These are phyloP conservation scores for Eutrema heterophyllum DNA, from an alignment of 345 rosid genomes.

Conservation along the genomic window DNA sequence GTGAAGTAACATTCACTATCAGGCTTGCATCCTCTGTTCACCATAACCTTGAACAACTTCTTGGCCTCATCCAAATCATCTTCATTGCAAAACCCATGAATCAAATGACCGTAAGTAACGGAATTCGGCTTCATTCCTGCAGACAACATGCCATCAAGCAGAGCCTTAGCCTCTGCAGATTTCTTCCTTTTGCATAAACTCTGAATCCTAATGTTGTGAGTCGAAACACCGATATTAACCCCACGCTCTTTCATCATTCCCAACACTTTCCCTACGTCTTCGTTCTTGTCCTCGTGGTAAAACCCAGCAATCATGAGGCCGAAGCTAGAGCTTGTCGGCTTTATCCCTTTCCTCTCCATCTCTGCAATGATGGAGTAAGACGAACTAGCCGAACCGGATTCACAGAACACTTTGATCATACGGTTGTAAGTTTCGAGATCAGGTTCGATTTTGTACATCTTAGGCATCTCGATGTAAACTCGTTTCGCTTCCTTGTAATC, in stretches of 20 bases:
- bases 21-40: slow-evolving; percentile 41
- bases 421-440: slow-evolving; percentile 57
- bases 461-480: slow-evolving; percentile 57
- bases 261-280: slow-evolving; percentile 66
- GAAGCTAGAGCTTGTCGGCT: slow-evolving; percentile 47
- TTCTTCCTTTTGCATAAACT: slow-evolving; percentile 63
- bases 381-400: slow-evolving; percentile 58
- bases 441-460: slow-evolving; percentile 47
- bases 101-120: slow-evolving; percentile 45
- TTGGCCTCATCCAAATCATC: slow-evolving; percentile 62
- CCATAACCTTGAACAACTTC: slow-evolving; percentile 58
- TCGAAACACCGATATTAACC: slow-evolving; percentile 35
- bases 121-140: slow-evolving; percentile 48
- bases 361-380: slow-evolving; percentile 61
- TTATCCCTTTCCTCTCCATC: slow-evolving; percentile 62
- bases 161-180: slow-evolving; percentile 51
- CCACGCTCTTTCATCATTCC: slow-evolving; percentile 52
- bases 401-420: slow-evolving; percentile 62
- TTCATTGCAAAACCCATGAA: slow-evolving; percentile 69
- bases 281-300: slow-evolving; percentile 64
- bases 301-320: slow-evolving; percentile 58
- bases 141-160: slow-evolving; percentile 54
- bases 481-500: slow-evolving; percentile 54
- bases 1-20: slow-evolving; percentile 53
- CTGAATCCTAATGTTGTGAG: slow-evolving; percentile 55